Conservation (phyloP, 768 basidiomycete species). For the Kwoniella sp. region DNA sequence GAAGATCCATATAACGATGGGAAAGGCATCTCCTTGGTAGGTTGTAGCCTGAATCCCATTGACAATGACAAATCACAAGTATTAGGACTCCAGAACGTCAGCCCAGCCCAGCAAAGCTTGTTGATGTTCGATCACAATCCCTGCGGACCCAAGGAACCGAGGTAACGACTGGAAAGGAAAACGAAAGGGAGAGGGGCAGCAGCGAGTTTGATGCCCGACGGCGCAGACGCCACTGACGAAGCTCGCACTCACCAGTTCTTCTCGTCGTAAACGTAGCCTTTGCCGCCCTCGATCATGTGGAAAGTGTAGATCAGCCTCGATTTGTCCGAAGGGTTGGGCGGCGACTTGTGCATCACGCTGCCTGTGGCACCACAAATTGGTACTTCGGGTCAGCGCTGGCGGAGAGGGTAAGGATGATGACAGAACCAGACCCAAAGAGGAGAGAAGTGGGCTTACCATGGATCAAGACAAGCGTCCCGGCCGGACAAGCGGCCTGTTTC, state of each 20-base stretch:
- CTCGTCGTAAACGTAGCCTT: conserved; percentile 66
- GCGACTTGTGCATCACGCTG: conserved; percentile 84
- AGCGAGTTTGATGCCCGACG: too few species aligned
- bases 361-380: conserved; percentile 29
- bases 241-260: conserved; percentile 70
- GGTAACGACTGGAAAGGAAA: too few species aligned
- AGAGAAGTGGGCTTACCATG: conserved; percentile 72
- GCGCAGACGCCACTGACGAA: too few species aligned
- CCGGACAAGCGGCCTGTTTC: conserved; percentile 44
- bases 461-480: conserved; percentile 88
- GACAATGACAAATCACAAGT: background rate
- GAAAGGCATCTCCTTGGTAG: conserved; percentile 81
- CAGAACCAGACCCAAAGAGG: too few species aligned
- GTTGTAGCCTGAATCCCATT: conserved; percentile 67
- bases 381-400: too few species aligned
- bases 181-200: too few species aligned
- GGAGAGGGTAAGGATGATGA: background rate
- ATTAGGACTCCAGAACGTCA: too few species aligned
- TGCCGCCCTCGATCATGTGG: conserved; percentile 68
- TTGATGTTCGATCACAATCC: too few species aligned
- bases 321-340: conserved; percentile 75
- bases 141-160: too few species aligned
- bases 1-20: conserved; percentile 48
- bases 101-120: too few species aligned
- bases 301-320: conserved; percentile 91